Evolutionary conservation across 345 rosid species (phyloP).

Genomic region (Toxicodendron radicans): DNA sequence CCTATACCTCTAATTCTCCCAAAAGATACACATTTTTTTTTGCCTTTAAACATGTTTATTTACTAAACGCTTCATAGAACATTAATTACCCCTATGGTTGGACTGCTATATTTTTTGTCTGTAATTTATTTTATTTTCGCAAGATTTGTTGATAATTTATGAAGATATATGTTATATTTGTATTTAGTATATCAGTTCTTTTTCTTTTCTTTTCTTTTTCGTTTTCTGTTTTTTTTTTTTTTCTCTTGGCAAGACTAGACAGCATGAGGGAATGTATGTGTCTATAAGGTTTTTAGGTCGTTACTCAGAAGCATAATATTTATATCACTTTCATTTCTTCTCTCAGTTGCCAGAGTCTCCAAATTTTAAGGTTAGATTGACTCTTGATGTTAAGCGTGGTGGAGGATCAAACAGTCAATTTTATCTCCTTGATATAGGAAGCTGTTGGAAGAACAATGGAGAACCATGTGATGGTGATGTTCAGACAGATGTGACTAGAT

Average conservation of each 20-base stretch:
- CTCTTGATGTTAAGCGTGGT: conserved; percentile 49
- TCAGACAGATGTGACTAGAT: conserved; percentile 54
- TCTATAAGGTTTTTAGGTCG: background rate
- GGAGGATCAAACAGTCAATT: conserved; percentile 57
- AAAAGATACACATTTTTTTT: background rate
- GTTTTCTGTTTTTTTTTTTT: too few relatives aligned
- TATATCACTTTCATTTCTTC: conserved; percentile 12
- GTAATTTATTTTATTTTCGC: background rate
- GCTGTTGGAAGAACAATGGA: conserved; percentile 68
- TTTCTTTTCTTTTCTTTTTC: too few relatives aligned
- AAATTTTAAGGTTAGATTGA: conserved; percentile 51
- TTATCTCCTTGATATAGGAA: conserved; percentile 57
- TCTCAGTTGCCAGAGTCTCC: conserved; percentile 53
- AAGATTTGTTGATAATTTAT: background rate
- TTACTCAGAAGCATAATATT: background rate
- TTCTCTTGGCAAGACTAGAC: too few relatives aligned
- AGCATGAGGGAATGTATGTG: too few relatives aligned
- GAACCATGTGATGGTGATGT: conserved; percentile 51
- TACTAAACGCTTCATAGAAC: background rate
- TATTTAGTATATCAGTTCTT: background rate
- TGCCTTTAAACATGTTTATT: background rate
- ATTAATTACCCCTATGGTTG: background rate
- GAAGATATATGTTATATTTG: background rate
- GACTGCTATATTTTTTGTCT: background rate
- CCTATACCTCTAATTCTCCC: background rate